Conservation (phyloP, 2,329 filamentous ascomycete species). For the Canariomyces notabilis region DNA sequence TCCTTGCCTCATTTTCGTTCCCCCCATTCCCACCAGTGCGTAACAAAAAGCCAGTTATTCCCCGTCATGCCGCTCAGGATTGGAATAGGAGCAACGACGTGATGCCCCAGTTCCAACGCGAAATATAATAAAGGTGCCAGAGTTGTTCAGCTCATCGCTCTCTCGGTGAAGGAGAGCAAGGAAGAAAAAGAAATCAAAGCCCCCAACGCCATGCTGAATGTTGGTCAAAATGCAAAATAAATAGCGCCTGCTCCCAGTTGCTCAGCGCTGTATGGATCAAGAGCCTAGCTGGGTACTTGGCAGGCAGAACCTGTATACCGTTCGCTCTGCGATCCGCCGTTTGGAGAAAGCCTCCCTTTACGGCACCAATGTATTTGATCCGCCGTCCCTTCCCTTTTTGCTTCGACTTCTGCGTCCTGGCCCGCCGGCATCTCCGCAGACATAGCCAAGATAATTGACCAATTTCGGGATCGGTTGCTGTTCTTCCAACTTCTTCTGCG, state of each 20-base stretch:
- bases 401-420: background rate
- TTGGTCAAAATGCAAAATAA: conserved; percentile 29
- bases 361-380: background rate
- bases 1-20: background rate
- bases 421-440: background rate
- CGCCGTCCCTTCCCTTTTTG: background rate
- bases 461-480: conserved; percentile 22
- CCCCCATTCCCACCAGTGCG: background rate
- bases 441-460: conserved; percentile 14
- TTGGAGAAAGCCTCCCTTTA: background rate
- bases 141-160: conserved; percentile 1
- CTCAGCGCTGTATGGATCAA: background rate
- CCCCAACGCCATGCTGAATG: conserved; percentile 37
- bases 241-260: conserved; percentile 4
- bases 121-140: conserved; percentile 5
- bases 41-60: background rate
- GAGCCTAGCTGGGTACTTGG: background rate
- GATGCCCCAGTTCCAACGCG: background rate
- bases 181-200: conserved; percentile 19
- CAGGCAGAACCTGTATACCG: too few relatives aligned
- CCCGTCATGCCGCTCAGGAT: background rate
- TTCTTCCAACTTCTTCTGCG: conserved; percentile 8
- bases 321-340: background rate
- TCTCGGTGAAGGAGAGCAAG: conserved; percentile 23
- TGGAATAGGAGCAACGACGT: too few relatives aligned